Evolutionary conservation across 1,139 yeast species (phyloP), one percentile per base, ranked within the genome.

Genomic region (Suhomyces maxii): DNA sequence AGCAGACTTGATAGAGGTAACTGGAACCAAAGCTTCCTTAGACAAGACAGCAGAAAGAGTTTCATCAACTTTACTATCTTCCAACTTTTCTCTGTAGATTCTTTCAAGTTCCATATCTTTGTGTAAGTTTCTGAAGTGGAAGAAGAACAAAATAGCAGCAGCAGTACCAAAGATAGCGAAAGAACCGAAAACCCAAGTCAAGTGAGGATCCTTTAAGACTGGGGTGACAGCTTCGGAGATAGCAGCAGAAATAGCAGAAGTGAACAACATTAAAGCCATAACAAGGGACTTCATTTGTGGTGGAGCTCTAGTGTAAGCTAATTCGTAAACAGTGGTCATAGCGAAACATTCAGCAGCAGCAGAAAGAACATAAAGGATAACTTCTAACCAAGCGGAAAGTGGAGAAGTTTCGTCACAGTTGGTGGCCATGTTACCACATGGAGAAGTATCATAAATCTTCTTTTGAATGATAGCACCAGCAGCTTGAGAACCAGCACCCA

Each of bases 271-370:
- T 48, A 85, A 63, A 7, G 90, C 82, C 80, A 83, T 77, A 42
- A 84, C 86, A 53, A 84, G 73, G 44, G 87, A 82, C 61, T 83
- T 82, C 86, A 84, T 81, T 40, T 76, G 71, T 11, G 77, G 80
- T 41, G 90, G 89, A 31, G 89, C 78, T 61, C 85, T 76, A 2
- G 87, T 77, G 63, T 83, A 85, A 8, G 90, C 89, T 56, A 83
- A 72, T 63, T 84, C 89, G 57, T 83, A 82, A 47, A 82, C 86
- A 13, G 89, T 82, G 44, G 83, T 79, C 50, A 71, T 80, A 33
- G 87, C 84, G 57, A 84, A 83, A 68, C 87, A 83, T 65, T 84
- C 90, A 49, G 86, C 81, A 26, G 79, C 70, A 34, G 89, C 89
- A 46, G 81, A 79, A 41, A 82, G 63, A 37, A 78, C 71, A 59